Evolutionary conservation across 2,329 filamentous ascomycete species (phyloP).

Genomic region (Cladosporium sp.): DNA sequence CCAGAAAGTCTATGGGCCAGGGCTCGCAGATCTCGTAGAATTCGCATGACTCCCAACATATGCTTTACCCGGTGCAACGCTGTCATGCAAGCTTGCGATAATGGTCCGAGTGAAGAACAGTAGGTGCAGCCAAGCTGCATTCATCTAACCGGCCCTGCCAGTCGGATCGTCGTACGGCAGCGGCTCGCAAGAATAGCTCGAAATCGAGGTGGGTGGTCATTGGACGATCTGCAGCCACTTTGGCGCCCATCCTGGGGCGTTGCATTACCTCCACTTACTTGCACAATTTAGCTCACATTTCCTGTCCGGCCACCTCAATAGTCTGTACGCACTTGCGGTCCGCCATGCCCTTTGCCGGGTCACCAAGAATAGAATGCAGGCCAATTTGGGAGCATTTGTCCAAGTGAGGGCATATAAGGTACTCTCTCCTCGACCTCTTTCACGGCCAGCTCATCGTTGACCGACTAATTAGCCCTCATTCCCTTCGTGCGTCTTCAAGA

Average conservation of each 20-base stretch:
- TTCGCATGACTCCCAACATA: slow-evolving; percentile 7
- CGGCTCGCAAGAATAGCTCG: slow-evolving; percentile 7
- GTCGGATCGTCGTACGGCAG: slow-evolving; percentile 10
- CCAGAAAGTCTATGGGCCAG: no score
- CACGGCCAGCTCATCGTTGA: slow-evolving; percentile 31
- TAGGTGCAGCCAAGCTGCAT: slow-evolving; percentile 5
- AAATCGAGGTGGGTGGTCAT: not conserved
- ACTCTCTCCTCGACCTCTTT: slow-evolving; percentile 30
- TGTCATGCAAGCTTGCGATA: slow-evolving; percentile 10
- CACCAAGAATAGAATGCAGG: slow-evolving; percentile 44
- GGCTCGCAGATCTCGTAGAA: no score
- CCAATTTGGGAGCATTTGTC: slow-evolving; percentile 35
- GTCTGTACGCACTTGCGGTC: slow-evolving; percentile 6
- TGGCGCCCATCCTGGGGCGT: slow-evolving; percentile 4
- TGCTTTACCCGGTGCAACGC: slow-evolving; percentile 10
- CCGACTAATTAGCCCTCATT: slow-evolving; percentile 44
- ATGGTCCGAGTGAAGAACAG: slow-evolving; percentile 1
- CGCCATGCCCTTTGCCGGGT: not conserved
- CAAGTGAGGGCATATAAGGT: slow-evolving; percentile 43
- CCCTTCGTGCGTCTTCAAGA: slow-evolving; percentile 29
- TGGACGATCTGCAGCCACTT: slow-evolving; percentile 9
- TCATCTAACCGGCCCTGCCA: slow-evolving; percentile 8
- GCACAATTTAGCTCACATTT: slow-evolving; percentile 11
- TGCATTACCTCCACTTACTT: slow-evolving; percentile 5
- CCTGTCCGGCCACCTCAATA: slow-evolving; percentile 7